Base-by-base conservation (phyloP, 139 green algal genomes). In the Chlamydomonas urium region DNA sequence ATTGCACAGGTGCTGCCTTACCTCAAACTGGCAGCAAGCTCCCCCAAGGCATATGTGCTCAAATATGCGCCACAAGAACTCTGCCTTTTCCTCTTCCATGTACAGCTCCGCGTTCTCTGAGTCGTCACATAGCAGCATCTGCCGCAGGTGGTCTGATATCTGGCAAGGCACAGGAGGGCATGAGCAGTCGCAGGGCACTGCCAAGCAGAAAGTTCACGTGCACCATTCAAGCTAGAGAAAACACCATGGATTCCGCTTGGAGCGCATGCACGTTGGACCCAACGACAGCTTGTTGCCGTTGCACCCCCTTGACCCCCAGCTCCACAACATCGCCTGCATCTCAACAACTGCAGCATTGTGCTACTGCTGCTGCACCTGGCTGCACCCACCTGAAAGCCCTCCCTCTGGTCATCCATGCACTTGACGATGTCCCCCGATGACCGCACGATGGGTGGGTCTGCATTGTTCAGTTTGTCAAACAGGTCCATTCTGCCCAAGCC, bases 1-100 rank as follows among this genome's bases (percentile, higher is more conserved):
- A 31, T 14, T 31, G 8, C 50, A n/a, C n/a, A n/a, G n/a, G n/a
- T n/a, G n/a, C n/a, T n/a, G n/a, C 28, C 67, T 42, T 35, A 87
- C 83, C 81, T 89, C 84, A 62, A 83, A 87, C 53, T 89, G 84
- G 68, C 83, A 86, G 48, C 80, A 81, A 0, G 79, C 24, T 0
- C 84, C 84, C 0, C 84, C 84, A 8, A 89, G 34, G 34, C 75
- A 78, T 2, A 84, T 3, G 32, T 83, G 74, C 65, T 86, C 66
- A 72, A 87, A 87, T 0, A 87, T 24, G 21, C 79, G 58, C 66
- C 73, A 89, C 45, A 89, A 74, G 21, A 89, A 65, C 74, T 87
- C 61, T 3, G 63, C 32, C 37, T 69, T 75, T 47, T 89, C 84
- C 14, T 75, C 67, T 8, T 72, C 71, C 28, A 32, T 75, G 66